These are phyloP conservation scores for Termitomyces sp. DNA, from an alignment of 768 basidiomycete species.

Conservation along the genomic window DNA sequence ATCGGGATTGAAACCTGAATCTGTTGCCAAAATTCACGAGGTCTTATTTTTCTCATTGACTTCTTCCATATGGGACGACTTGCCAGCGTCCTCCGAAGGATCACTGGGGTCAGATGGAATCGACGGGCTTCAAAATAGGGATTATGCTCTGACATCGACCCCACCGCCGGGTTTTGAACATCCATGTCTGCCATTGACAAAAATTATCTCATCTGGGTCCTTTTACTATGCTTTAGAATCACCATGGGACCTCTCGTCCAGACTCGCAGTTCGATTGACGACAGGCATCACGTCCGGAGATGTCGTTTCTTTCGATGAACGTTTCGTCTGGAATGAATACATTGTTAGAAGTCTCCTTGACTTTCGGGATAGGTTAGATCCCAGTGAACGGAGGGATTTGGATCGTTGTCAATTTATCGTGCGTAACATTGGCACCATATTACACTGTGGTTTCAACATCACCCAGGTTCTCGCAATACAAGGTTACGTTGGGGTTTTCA, in stretches of 20 bases:
- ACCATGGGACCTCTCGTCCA: conserved; percentile 85
- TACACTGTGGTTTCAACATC: conserved; percentile 2
- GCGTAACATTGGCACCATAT: conserved; percentile 24
- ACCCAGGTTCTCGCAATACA: conserved; percentile 83
- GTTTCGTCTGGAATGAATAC: conserved; percentile 95
- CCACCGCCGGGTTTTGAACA: conserved; percentile 70
- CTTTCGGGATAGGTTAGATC: conserved; percentile 77
- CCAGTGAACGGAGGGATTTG: conserved; percentile 63
- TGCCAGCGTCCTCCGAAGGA: conserved; percentile 47
- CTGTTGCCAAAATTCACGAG: conserved; percentile 79
- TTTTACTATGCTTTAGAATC: conserved; percentile 89
- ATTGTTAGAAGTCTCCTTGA: conserved; percentile 83
- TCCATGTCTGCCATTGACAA: conserved; percentile 84
- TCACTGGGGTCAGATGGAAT: conserved; percentile 47
- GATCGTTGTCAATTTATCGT: conserved; percentile 86
- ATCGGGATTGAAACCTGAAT: conserved; percentile 52
- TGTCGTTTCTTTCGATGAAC: conserved; percentile 64
- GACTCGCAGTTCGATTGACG: conserved; percentile 66
- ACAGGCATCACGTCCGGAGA: conserved; percentile 44
- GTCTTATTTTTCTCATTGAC: conserved; percentile 88
- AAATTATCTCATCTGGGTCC: conserved; percentile 85
- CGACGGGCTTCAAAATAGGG: conserved; percentile 44
- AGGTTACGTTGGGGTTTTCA: conserved; percentile 85
- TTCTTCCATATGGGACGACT: conserved; percentile 81
- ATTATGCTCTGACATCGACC: conserved; percentile 40